Evolutionary conservation across 2,329 filamentous ascomycete genomes (phyloP).

Genomic region (Scedosporium dehoogii): DNA sequence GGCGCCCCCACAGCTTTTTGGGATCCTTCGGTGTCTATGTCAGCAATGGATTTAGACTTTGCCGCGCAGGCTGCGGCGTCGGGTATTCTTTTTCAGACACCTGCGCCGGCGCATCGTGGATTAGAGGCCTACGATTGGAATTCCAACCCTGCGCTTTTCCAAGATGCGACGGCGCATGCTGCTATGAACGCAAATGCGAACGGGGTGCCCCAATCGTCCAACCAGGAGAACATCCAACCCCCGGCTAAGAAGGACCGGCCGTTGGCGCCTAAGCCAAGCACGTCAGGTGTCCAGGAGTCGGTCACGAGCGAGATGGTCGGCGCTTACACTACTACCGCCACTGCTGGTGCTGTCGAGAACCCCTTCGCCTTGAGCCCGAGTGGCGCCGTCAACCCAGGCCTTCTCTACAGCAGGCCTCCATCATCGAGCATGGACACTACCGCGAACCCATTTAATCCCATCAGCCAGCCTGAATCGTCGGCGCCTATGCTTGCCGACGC

Average conservation of each 20-base stretch:
- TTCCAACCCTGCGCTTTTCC: constrained; percentile 44
- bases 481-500: constrained; percentile 4
- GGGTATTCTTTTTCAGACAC: constrained; percentile 16
- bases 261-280: constrained; percentile 40
- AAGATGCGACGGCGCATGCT: constrained; percentile 27
- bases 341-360: constrained; percentile 27
- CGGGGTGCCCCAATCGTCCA: constrained; percentile 14
- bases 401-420: constrained; percentile 44
- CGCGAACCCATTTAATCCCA: constrained; percentile 13
- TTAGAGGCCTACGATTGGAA: constrained; percentile 41
- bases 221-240: constrained; percentile 26
- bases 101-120: constrained; percentile 9
- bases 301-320: constrained; percentile 22
- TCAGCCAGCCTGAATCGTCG: constrained; percentile 7
- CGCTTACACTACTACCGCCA: constrained; percentile 15
- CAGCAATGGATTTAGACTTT: constrained; percentile 52
- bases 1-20: constrained; percentile 44
- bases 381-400: constrained; percentile 47
- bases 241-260: constrained; percentile 29
- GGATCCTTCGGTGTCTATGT: constrained; percentile 42
- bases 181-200: not conserved
- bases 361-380: constrained; percentile 38
- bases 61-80: constrained; percentile 22
- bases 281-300: constrained; percentile 15
- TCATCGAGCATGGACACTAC: constrained; percentile 34